A percentile compares a stretch with the other conserved stretches of the same genome.
Conservation (phyloP, 2,329 filamentous ascomycete genomes). For the Penicillium vulpinum region DNA sequence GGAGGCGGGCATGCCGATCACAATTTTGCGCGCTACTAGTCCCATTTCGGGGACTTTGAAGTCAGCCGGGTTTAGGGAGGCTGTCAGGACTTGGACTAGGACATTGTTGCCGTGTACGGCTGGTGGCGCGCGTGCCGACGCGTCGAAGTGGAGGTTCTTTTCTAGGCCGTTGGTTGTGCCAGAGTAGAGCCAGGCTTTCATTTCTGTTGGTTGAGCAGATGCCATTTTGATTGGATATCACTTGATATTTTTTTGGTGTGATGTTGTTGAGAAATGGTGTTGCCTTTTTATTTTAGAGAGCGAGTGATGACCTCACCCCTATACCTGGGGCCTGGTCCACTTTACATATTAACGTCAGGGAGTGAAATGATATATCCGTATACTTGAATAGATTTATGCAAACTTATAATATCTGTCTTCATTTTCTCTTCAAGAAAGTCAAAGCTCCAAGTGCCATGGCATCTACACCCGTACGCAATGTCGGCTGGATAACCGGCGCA, state of each 20-base stretch:
- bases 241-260: background rate
- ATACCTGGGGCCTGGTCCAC: background rate
- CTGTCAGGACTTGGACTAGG: conserved; percentile 55
- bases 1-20: conserved; percentile 41
- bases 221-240: background rate
- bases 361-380: background rate
- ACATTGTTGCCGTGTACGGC: conserved; percentile 46
- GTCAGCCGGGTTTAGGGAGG: conserved; percentile 61
- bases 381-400: background rate
- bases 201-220: conserved; percentile 35
- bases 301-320: conserved; percentile 4
- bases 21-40: conserved; percentile 39
- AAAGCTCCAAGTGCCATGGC: conserved; percentile 54
- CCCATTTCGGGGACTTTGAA: conserved; percentile 60
- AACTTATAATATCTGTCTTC: background rate
- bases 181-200: conserved; percentile 61
- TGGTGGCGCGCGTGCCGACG: conserved; percentile 44
- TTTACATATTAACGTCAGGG: background rate
- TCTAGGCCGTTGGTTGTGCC: conserved; percentile 50
- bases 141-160: conserved; percentile 52
- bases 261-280: background rate
- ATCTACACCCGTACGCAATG: conserved; percentile 53
- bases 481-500: conserved; percentile 58
- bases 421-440: conserved; percentile 32
- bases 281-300: background rate